phyloP scores from a whole-genome alignment of 208 protist genomes.

The Wallacemonas sp. region DNA sequence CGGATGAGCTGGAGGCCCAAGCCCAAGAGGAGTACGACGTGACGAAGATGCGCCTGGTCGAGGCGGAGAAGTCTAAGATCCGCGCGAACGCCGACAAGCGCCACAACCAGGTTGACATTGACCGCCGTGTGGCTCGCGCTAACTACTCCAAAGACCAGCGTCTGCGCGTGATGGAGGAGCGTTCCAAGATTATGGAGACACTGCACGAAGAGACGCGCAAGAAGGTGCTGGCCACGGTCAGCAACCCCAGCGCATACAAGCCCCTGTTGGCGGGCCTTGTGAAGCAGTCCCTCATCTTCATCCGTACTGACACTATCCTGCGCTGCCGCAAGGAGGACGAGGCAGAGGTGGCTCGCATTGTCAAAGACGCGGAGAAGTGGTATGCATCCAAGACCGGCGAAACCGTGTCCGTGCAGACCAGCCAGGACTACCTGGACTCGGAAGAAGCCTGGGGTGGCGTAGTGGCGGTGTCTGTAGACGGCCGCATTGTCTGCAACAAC shows the following conservation, averaged over 20 bases:
- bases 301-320: constrained; percentile 73
- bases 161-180: constrained; percentile 82
- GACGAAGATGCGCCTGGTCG: constrained; percentile 87
- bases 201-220: constrained; percentile 71
- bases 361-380: constrained; percentile 66
- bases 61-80: constrained; percentile 87
- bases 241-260: constrained; percentile 60
- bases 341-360: constrained; percentile 33
- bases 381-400: constrained; percentile 56
- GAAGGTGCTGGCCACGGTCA: constrained; percentile 56
- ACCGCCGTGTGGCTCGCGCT: constrained; percentile 76
- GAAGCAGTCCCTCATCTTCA: constrained; percentile 71
- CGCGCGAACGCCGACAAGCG: constrained; percentile 70
- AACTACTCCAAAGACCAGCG: constrained; percentile 88
- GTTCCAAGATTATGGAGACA: constrained; percentile 70
- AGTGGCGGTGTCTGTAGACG: constrained; percentile 63
- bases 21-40: constrained; percentile 92
- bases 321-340: constrained; percentile 77
- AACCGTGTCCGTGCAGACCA: constrained; percentile 44
- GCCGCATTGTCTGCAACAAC: constrained; percentile 89
- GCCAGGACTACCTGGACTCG: constrained; percentile 57
- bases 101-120: constrained; percentile 84
- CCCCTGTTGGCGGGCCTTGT: constrained; percentile 65
- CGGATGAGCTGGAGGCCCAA: constrained; percentile 82
- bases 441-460: constrained; percentile 84